Evolutionary conservation across 805 yeast species (phyloP).

Genomic region (Spathaspora girioi): DNA sequence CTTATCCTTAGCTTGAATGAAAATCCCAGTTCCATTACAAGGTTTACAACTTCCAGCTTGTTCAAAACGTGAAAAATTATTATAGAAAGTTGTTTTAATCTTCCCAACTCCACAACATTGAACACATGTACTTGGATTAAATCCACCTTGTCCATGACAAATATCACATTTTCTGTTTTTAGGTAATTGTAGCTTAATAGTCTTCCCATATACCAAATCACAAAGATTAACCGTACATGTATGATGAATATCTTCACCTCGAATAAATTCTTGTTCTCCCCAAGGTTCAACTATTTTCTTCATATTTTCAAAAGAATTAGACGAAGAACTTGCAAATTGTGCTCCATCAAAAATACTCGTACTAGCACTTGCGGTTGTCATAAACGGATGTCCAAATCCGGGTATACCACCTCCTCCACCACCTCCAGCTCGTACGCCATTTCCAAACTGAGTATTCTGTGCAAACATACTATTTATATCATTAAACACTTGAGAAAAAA

Average conservation of each 20-base stretch:
- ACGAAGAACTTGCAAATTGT: background rate
- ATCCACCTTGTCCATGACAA: conserved; percentile 55
- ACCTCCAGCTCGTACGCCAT: no score
- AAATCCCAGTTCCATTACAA: conserved; percentile 35
- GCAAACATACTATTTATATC: conserved; percentile 27
- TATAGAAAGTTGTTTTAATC: conserved; percentile 43
- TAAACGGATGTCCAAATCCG: background rate
- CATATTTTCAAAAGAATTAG: conserved; percentile 7
- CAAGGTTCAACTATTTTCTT: conserved; percentile 20
- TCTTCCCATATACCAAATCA: conserved; percentile 59
- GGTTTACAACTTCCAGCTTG: conserved; percentile 27
- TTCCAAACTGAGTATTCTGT: conserved; percentile 3
- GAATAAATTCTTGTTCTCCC: conserved; percentile 14
- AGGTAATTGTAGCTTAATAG: conserved; percentile 50
- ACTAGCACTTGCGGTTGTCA: background rate
- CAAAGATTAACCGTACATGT: conserved; percentile 47
- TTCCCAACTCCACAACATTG: conserved; percentile 44
- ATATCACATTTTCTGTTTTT: conserved; percentile 44
- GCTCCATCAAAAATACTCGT: background rate
- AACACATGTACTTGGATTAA: conserved; percentile 31
- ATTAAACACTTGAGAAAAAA: conserved; percentile 35
- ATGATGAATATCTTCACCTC: conserved; percentile 57
- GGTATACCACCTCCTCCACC: background rate
- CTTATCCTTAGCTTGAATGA: conserved; percentile 16
- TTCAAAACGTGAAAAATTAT: conserved; percentile 37